phyloP scores from a whole-genome alignment of 1,139 yeast genomes.

The Candida sojae region DNA sequence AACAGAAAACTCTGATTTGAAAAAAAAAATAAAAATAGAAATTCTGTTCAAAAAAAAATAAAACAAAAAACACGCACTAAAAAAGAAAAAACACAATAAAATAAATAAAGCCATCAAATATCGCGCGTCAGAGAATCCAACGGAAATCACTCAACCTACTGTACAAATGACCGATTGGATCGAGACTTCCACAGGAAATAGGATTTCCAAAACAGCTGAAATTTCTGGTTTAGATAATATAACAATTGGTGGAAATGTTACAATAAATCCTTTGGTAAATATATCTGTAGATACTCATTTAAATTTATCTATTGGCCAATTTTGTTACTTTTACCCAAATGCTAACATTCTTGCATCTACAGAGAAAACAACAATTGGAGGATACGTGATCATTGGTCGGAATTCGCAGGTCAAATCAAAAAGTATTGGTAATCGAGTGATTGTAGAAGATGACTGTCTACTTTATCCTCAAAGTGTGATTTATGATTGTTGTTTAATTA shows the following conservation, averaged over 20 bases:
- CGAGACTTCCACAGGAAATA: constrained; percentile 55
- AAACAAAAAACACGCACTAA: too few relatives aligned
- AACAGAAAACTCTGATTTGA: too few relatives aligned
- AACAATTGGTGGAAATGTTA: constrained; percentile 33
- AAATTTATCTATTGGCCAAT: constrained; percentile 42
- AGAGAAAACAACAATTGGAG: constrained; percentile 43
- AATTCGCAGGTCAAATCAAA: constrained; percentile 43
- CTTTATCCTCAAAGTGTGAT: constrained; percentile 50
- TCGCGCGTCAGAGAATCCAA: background rate
- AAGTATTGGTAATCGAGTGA: constrained; percentile 59
- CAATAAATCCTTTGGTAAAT: constrained; percentile 26
- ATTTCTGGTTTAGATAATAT: constrained; percentile 28
- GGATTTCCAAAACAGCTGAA: constrained; percentile 52
- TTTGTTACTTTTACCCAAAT: constrained; percentile 38
- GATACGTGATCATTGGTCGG: constrained; percentile 56
- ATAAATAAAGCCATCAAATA: background rate
- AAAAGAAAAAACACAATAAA: too few relatives aligned
- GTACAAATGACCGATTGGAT: constrained; percentile 29
- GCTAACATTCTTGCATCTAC: constrained; percentile 37
- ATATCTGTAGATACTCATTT: constrained; percentile 27
- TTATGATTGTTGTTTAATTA: constrained; percentile 62
- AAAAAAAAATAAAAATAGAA: too few relatives aligned
- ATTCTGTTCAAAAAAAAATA: too few relatives aligned
- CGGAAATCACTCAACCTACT: background rate
- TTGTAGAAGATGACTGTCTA: constrained; percentile 44